Base-by-base conservation (phyloP, 176 grass and related monocot genomes). In the Hyparrhenia diplandra region DNA sequence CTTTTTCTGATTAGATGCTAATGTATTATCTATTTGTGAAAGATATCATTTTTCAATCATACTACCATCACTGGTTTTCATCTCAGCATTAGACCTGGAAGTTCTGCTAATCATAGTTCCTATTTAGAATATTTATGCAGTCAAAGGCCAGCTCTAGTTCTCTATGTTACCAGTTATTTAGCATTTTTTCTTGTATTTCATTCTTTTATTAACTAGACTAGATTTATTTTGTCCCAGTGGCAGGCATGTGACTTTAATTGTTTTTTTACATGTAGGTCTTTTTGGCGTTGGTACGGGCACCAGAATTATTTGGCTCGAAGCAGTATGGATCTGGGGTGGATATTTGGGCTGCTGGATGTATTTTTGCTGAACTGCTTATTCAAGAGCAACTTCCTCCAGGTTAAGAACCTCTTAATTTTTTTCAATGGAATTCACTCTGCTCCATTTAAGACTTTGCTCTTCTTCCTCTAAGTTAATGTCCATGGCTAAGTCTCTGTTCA, bases 231-330 rank as follows among this genome's bases (percentile, higher is more conserved):
- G 30, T 47, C 28, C 36, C 78, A 40, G 35, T n/a, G 13, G 12
- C 43, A 16, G 58, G 3, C 17, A 77, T 4, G 67, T 83, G n/a
- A 52, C 16, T 47, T 83, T 79, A 57, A 83, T 32, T 73, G 3
- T 28, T 74, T 77, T 46, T n/a, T 62, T 39, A n/a, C n/a, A 90
- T 76, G 28, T 92, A 99, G 97, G 97, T 99, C 62, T 99, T 88
- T 93, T 93, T 66, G n/a, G n/a, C 89, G 97, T 77, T 99, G 97
- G 97, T 99, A 99, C 88, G 97, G 77, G 97, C 97, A 60, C 97
- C 97, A 41, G 97, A 99, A 83, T 73, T 99, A 81, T 99, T 93
- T 85, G 97, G 92, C 23, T 81, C 97, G 13, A 99, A 96, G 77
- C 97, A 99, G 41, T 99, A 99, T 86, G 97, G 97, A 90, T 84